Base-by-base conservation (phyloP, 2,329 filamentous ascomycete species). In the Colletotrichum truncatum region DNA sequence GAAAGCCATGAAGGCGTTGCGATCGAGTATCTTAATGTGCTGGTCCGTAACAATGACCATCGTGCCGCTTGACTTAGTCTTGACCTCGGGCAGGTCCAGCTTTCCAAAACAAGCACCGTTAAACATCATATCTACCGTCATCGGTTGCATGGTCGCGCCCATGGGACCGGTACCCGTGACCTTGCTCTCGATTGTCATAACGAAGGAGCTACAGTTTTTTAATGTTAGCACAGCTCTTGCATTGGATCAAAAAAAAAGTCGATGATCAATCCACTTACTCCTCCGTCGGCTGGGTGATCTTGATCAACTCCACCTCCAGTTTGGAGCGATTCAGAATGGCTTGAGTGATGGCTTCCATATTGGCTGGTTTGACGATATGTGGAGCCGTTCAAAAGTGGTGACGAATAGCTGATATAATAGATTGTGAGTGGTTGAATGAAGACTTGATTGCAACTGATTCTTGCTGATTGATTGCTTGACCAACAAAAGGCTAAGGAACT, bases 91-190 rank as follows among this genome's bases (percentile, higher is more conserved):
- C 4, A 78, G 63, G 41, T 60, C 66, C 30, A 77, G 58, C 43
- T 71, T 74, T 12, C 74, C 76, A 54, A 77, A 75, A n/a, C 53
- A 55, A 18, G 36, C 67, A 16, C 70, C 72, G 41, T 73, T 71
- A 54, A 73, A 79, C 18, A 70, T 70, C 51, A 78, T 55, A 21
- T 73, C 72, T 41, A 75, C 68, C 16, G 70, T 66, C 70, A 73
- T 73, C 30, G 73, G 64, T 18, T 71, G 64, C 57, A 78, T 71
- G 11, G 72, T 74, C 34, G 73, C 74, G 39, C 71, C 68, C 38
- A 78, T 70, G 4, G 72, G 70, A 3, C 74, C 75, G 5, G 73
- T 76, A 4, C 71, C 72, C 9, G 72, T 73, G 16, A 75, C 69
- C n/a, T 70, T 71, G 38, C 72, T 71, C 49, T 76, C 70, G 34